Evolutionary conservation across 257 asterid genomes (phyloP).

Genomic region (Coffea eugenioides): DNA sequence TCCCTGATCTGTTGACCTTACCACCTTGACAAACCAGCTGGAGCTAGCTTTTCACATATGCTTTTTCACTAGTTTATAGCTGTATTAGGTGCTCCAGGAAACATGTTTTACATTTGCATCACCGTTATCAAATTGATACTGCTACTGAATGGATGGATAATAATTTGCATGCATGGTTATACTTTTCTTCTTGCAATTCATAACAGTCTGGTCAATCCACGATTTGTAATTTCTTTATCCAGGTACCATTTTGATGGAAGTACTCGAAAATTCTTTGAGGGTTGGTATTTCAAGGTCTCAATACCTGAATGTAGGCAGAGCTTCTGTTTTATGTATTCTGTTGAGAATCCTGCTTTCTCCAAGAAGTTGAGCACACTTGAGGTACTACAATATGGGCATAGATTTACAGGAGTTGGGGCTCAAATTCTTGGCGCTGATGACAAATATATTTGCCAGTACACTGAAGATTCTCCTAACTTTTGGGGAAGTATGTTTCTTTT

Average conservation of each 20-base stretch:
- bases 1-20: no score
- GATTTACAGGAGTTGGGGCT: slow-evolving; percentile 95
- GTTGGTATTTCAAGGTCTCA: slow-evolving; percentile 96
- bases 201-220: not conserved
- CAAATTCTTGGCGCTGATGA: slow-evolving; percentile 97
- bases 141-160: no score
- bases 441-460: slow-evolving; percentile 85
- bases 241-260: slow-evolving; percentile 98
- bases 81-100: no score
- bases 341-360: slow-evolving; percentile 79
- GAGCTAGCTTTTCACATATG: no score
- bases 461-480: slow-evolving; percentile 69
- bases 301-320: slow-evolving; percentile 97
- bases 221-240: slow-evolving; percentile 13
- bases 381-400: slow-evolving; percentile 60
- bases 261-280: slow-evolving; percentile 79
- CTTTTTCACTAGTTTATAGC: no score
- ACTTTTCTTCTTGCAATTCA: not conserved
- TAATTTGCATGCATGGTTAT: not conserved
- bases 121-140: no score
- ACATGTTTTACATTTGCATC: no score
- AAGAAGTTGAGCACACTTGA: slow-evolving; percentile 59
- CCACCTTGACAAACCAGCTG: no score
- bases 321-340: slow-evolving; percentile 94
- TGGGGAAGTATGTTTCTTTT: slow-evolving; percentile 69